phyloP scores from a whole-genome alignment of 768 basidiomycete genomes.

The Tricholoma flavovirens region DNA sequence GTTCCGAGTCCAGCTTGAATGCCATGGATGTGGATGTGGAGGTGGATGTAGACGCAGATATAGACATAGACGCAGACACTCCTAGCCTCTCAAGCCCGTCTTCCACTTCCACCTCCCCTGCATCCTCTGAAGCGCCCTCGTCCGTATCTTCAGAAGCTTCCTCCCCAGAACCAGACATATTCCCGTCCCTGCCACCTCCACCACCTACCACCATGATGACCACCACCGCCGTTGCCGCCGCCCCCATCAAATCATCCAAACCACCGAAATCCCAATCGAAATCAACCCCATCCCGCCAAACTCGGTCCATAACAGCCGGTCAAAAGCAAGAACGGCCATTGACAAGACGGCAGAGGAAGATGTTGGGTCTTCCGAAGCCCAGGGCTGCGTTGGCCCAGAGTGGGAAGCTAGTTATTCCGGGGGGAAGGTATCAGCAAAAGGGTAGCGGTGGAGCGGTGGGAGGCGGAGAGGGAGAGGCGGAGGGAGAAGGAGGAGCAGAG shows the following conservation, averaged over 20 bases:
- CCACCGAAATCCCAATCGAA: background rate
- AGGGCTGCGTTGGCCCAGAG: constrained; percentile 36
- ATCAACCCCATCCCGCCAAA: background rate
- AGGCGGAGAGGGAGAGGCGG: no score
- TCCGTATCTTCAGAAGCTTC: constrained; percentile 19
- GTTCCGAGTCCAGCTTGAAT: background rate
- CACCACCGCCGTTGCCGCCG: no score
- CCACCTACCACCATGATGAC: background rate
- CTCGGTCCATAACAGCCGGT: constrained; percentile 3
- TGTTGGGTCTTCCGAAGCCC: constrained; percentile 59
- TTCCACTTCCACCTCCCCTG: constrained; percentile 10
- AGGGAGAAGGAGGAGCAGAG: no score
- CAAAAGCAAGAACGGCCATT: constrained; percentile 32
- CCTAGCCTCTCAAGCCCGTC: constrained; percentile 8
- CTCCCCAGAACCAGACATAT: constrained; percentile 19
- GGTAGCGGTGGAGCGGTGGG: no score
- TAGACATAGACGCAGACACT: constrained; percentile 5
- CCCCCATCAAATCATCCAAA: no score
- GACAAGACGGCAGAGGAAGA: constrained; percentile 65
- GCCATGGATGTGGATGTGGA: constrained; percentile 15
- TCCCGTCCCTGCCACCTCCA: background rate
- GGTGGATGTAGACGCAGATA: constrained; percentile 8
- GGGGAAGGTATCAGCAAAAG: no score
- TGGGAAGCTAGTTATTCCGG: constrained; percentile 68
- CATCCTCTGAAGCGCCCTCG: constrained; percentile 14